phyloP scores from a whole-genome alignment of 2,329 filamentous ascomycete species.

The Pseudocercospora macadamiae region DNA sequence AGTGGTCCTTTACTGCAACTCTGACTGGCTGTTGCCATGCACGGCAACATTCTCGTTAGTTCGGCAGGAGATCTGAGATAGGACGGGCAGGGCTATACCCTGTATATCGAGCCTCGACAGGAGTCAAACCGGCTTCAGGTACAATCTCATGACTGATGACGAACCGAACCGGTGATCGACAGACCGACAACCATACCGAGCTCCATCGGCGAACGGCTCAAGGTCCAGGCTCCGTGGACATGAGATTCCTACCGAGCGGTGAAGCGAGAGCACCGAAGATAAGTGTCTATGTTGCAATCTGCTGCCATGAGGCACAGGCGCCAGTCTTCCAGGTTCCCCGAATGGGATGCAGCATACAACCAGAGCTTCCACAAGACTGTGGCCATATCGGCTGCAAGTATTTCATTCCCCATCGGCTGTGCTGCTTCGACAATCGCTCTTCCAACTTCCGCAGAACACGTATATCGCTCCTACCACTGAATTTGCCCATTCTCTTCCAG shows the following conservation, averaged over 20 bases:
- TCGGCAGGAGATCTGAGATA: conserved; percentile 2
- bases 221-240: background rate
- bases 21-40: background rate
- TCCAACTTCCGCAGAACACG: background rate
- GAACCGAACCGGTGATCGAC: background rate
- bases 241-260: background rate
- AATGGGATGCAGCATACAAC: background rate
- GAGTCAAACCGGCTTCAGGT: background rate
- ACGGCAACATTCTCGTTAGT: background rate
- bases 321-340: background rate
- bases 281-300: background rate
- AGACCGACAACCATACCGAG: background rate
- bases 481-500: background rate
- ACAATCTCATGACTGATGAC: conserved; percentile 13
- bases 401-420: background rate
- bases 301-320: background rate
- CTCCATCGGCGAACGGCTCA: background rate
- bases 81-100: conserved; percentile 6
- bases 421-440: background rate
- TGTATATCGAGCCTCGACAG: background rate
- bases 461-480: background rate
- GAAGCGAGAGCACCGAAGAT: background rate
- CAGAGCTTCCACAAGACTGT: background rate
- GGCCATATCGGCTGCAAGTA: background rate
- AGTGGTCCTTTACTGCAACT: background rate